Evolutionary conservation across 768 basidiomycete genomes (phyloP), one percentile per base, ranked within the genome.

Genomic region (Sporobolomyces phaffii): DNA sequence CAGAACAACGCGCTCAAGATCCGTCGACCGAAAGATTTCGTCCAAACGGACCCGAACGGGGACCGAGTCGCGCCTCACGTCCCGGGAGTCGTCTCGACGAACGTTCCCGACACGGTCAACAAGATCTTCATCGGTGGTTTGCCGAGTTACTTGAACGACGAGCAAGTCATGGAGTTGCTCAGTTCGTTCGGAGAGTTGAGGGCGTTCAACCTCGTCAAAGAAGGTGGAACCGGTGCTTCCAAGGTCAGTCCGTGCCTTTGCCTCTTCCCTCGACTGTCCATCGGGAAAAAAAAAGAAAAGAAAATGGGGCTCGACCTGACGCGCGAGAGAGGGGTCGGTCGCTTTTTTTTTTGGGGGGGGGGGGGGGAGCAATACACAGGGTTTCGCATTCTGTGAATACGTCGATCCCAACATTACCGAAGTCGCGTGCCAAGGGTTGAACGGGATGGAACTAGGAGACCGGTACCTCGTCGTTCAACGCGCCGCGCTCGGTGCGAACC

Each of bases 361-460:
- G 53, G 15, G 18, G 20, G 14, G n/a, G 7, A 24, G 2, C 26
- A n/a, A 50, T 31, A 9, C 40, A 5, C 74, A 97, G 94, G 96
- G 96, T 74, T 99, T 96, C 78, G 96, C 96, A 5, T 98, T 99
- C 82, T 94, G 92, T 80, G 96, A 99, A 82, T 99, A 98, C 78
- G 87, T 89, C 68, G 96, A 99, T 76, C 80, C 85, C 20, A 78
- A 77, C 54, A 86, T 92, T 63, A 99, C 96, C 65, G 96, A 98
- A 72, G 85, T 96, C 73, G 96, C 96, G 52, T 96, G 94, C 74
- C 88, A 90, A 77, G 90, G 91, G 74, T 83, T 99, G 62, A 92
- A 94, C 78, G 91, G 91, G 68, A 98, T 99, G 91, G 89, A 96
- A 76, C 85, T 98, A 18, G 96, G 94, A 52, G 96, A 98, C 78